A percentile compares a stretch with the other conserved stretches of the same genome.
These are phyloP conservation scores for Xylaria intraflava DNA, from an alignment of 495 filamentous ascomycete species.

Conservation along the genomic window DNA sequence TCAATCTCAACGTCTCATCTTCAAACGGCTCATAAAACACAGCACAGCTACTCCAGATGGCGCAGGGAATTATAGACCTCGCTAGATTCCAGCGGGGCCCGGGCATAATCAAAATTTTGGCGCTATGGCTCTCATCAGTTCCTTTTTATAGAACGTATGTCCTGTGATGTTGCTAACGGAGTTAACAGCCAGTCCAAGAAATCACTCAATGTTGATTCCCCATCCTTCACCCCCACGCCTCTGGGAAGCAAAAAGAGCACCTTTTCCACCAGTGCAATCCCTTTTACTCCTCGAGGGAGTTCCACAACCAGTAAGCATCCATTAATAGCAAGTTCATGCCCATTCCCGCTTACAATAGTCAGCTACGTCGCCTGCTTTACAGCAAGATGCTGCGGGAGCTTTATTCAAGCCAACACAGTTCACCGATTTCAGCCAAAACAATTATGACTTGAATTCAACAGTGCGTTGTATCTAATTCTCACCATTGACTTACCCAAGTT, in stretches of 20 bases:
- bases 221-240: conserved; percentile 75
- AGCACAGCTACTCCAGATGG: too few relatives aligned
- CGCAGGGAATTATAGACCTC: neutral
- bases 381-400: conserved; percentile 32
- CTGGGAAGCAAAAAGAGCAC: conserved; percentile 51
- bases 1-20: too few relatives aligned
- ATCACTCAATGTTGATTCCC: conserved; percentile 89
- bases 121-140: neutral
- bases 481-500: neutral
- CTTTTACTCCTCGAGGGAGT: conserved; percentile 68
- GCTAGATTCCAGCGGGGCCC: too few relatives aligned
- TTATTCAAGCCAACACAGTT: conserved; percentile 52
- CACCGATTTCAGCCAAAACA: conserved; percentile 73
- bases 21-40: too few relatives aligned
- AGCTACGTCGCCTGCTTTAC: conserved; percentile 32
- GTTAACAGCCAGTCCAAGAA: conserved; percentile 52
- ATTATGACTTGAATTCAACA: conserved; percentile 57
- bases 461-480: conserved; percentile 39
- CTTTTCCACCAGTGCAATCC: conserved; percentile 80
- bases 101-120: neutral
- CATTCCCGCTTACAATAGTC: conserved; percentile 21
- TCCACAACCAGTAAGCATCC: conserved; percentile 27
- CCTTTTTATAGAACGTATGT: neutral
- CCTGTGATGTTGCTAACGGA: neutral
- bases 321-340: neutral